Base-by-base conservation (phyloP, 1,139 yeast genomes). In the Trichomonascaceae sp. region DNA sequence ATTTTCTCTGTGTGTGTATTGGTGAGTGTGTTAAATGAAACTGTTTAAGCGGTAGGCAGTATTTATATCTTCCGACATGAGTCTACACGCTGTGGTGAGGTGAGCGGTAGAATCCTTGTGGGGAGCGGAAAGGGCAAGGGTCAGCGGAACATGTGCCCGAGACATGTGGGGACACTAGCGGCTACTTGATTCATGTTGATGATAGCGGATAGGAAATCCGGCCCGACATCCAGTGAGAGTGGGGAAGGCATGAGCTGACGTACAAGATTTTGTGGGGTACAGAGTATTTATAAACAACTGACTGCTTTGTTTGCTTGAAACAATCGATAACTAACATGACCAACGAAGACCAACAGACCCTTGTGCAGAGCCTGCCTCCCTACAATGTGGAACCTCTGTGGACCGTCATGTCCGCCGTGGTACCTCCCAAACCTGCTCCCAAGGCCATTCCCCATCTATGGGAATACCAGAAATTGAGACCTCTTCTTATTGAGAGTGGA, bases 391-490 rank as follows among this genome's bases (percentile, higher is more conserved):
- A 47, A 31, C 51, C 52, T 5, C 39, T 48, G 20, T 48, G 52
- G 52, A 36, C 49, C 2, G 51, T 48, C 15, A 47, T 48, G 52
- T 39, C 49, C 6, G 45, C 47, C 4, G 38, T 48, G 51, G 52
- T 48, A 11, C 52, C 52, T 5, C 52, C 51, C 15, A 34, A 30
- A 16, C 52, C 52, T 14, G 40, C 38, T 13, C 52, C 52, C 9
- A 44, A 40, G 25, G 52, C 52, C 5, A 31, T 36, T n/a, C 47
- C 52, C 6, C 36, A 39, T 16, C 16, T 48, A 9, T 48, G 52
- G 52, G 39, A 39, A 13, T 48, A 48, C 33, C 38, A 48, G 30
- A 35, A 43, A 13, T 22, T 48, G 13, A 35, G 44, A 27, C 52
- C 52, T 13, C 35, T 46, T 13, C 36, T 48, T 13, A 42, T 41